Base-by-base conservation (phyloP, 192 early-diverging fungal species). In the Dissophora globulifera region DNA sequence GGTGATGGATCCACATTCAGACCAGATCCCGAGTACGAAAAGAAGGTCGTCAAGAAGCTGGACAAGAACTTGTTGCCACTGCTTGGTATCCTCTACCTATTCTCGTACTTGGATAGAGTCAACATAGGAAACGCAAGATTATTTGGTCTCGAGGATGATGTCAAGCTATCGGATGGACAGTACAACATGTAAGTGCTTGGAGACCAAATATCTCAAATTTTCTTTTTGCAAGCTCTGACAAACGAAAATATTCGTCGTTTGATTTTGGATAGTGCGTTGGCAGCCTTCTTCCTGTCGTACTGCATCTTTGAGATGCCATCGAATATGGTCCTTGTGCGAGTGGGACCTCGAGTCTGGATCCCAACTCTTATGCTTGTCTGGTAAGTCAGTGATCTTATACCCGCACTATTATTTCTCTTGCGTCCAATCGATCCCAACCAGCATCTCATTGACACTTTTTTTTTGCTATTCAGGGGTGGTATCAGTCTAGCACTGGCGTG, bases 301-400 rank as follows among this genome's bases (percentile, higher is more conserved):
- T 87, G 90, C 42, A 50, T 93, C 31, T 93, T 90, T 56, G 92
- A 95, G 72, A 80, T 95, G 9, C 93, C 93, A 6, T 89, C 89
- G 43, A 95, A 93, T 82, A 80, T 91, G 50, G 72, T 93, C 16
- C 67, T 94, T 50, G 91, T 90, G 19, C 83, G 81, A 6, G 67
- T 89, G 40, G 82, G 82, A n/a, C 83, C 93, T 13, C 29, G 83
- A 2, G 51, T 80, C 2, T 90, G 92, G 84, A 79, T 91, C 23
- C 85, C 84, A 20, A 59, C 85, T 0, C 85, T 89, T 11, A 89
- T 88, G 87, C 22, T 90, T n/a, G 48, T 86, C 42, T 92, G 89
- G 90, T 69, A 61, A 30, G 23, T 11, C n/a, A 26, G n/a, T n/a
- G n/a, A n/a, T n/a, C n/a, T n/a, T n/a, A n/a, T n/a, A n/a, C n/a